Conservation (phyloP, 1,284 basidiomycete genomes). For the Cerrena zonata region DNA sequence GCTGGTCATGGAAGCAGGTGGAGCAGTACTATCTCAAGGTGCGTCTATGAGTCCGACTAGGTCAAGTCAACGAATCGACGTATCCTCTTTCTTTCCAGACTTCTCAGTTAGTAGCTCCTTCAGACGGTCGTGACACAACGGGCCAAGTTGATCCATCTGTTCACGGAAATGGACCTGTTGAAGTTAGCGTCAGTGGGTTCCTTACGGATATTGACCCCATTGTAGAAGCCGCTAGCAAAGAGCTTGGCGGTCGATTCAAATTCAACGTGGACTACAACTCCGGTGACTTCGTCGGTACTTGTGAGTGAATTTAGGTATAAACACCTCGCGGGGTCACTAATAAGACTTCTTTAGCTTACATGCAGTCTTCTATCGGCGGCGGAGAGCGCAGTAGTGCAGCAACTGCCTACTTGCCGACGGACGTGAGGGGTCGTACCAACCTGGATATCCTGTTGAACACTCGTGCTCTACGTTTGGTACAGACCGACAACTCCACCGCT, state of each 20-base stretch:
- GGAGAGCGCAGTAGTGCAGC: slow-evolving; percentile 16
- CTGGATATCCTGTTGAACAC: slow-evolving; percentile 28
- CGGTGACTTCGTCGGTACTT: slow-evolving; percentile 18
- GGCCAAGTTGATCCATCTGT: slow-evolving; percentile 16
- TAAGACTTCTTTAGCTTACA: slow-evolving; percentile 8
- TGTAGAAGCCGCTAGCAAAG: slow-evolving; percentile 12
- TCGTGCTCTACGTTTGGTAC: slow-evolving; percentile 23
- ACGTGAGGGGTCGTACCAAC: slow-evolving; percentile 16
- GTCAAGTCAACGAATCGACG: slow-evolving; percentile 15
- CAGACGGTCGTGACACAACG: slow-evolving; percentile 16
- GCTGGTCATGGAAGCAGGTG: slow-evolving; percentile 27
- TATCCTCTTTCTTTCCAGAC: slow-evolving; percentile 8
- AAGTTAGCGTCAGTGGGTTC: slow-evolving; percentile 14
- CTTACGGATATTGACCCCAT: slow-evolving; percentile 7
- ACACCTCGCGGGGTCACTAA: background rate
- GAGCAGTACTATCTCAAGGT: slow-evolving; percentile 13
- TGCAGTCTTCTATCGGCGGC: slow-evolving; percentile 14
- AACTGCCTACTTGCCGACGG: slow-evolving; percentile 17
- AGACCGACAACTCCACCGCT: slow-evolving; percentile 9
- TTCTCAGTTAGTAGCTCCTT: slow-evolving; percentile 16
- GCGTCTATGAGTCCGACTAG: background rate
- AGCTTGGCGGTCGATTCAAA: slow-evolving; percentile 14
- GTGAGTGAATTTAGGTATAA: slow-evolving; percentile 8
- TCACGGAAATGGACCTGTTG: slow-evolving; percentile 18
- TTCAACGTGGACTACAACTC: slow-evolving; percentile 20